A percentile compares a stretch with the other conserved stretches of the same genome.
Evolutionary conservation across 768 basidiomycete genomes (phyloP).

Genomic region (Collybia sp.): DNA sequence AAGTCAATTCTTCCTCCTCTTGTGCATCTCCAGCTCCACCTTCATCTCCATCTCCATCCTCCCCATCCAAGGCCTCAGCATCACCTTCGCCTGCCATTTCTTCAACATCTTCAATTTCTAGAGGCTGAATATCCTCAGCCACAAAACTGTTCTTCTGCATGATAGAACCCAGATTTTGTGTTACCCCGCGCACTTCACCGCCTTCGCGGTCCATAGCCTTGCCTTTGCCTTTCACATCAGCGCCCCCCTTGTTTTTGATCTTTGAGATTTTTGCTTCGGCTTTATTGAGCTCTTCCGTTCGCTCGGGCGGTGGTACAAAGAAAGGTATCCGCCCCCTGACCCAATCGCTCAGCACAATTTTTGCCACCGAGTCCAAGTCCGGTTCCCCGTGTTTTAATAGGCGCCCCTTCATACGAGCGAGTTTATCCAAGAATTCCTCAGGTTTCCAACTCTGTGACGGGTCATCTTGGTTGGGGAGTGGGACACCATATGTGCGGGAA

Average conservation of each 20-base stretch:
- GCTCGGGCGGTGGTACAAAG: conserved; percentile 90
- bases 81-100: conserved; percentile 36
- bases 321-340: conserved; percentile 95
- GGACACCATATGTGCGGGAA: conserved; percentile 74
- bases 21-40: conserved; percentile 34
- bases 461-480: conserved; percentile 55
- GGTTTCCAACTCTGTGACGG: conserved; percentile 56
- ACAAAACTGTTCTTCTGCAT: conserved; percentile 87
- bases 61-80: conserved; percentile 30
- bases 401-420: conserved; percentile 90
- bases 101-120: conserved; percentile 49
- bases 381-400: conserved; percentile 94
- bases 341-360: conserved; percentile 95
- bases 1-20: conserved; percentile 59
- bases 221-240: conserved; percentile 48
- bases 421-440: conserved; percentile 74
- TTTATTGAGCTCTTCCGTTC: conserved; percentile 64
- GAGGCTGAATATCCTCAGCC: conserved; percentile 71
- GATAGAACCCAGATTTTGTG: conserved; percentile 83
- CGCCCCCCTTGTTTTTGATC: conserved; percentile 23
- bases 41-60: conserved; percentile 31
- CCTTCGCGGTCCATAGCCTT: conserved; percentile 35
- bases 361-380: conserved; percentile 87
- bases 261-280: conserved; percentile 53
- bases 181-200: conserved; percentile 55